Evolutionary conservation across 345 rosid genomes (phyloP).

Genomic region (Lumnitzera littorea): DNA sequence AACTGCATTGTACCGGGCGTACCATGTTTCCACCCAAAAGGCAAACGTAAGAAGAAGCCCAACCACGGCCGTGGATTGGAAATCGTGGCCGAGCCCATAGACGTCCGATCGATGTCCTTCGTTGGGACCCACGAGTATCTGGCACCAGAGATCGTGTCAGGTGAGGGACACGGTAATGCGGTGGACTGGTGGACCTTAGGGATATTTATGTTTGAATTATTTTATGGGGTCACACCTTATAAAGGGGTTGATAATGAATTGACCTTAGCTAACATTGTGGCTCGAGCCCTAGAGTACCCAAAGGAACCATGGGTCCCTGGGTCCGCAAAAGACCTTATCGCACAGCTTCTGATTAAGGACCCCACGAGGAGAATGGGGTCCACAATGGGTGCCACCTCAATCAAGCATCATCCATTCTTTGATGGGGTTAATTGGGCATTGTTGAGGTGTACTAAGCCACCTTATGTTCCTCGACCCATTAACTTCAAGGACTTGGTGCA

Average conservation of each 20-base stretch:
- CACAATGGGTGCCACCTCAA: conserved; percentile 42
- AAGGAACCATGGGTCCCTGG: conserved; percentile 41
- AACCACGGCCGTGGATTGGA: conserved; percentile 21
- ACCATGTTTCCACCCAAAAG: conserved; percentile 36
- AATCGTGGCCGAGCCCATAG: conserved; percentile 55
- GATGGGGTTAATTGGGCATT: conserved; percentile 57
- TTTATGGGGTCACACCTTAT: conserved; percentile 50
- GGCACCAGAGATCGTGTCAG: conserved; percentile 57
- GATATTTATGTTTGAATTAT: conserved; percentile 46
- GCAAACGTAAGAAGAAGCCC: conserved; percentile 22
- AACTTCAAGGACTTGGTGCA: conserved; percentile 5
- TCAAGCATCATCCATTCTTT: conserved; percentile 47
- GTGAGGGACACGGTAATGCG: conserved; percentile 61
- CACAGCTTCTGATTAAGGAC: conserved; percentile 47
- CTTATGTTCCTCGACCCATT: conserved; percentile 27
- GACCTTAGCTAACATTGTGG: conserved; percentile 53
- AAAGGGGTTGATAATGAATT: conserved; percentile 49
- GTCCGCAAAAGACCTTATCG: conserved; percentile 42
- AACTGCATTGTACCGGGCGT: conserved; percentile 49
- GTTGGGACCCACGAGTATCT: conserved; percentile 65
- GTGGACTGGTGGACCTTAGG: conserved; percentile 80
- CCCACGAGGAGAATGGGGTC: conserved; percentile 46
- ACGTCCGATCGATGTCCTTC: conserved; percentile 55
- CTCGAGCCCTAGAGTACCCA: conserved; percentile 58
- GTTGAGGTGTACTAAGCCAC: conserved; percentile 45